Conservation (phyloP, 768 basidiomycete genomes). For the Termitomyces heimii region DNA sequence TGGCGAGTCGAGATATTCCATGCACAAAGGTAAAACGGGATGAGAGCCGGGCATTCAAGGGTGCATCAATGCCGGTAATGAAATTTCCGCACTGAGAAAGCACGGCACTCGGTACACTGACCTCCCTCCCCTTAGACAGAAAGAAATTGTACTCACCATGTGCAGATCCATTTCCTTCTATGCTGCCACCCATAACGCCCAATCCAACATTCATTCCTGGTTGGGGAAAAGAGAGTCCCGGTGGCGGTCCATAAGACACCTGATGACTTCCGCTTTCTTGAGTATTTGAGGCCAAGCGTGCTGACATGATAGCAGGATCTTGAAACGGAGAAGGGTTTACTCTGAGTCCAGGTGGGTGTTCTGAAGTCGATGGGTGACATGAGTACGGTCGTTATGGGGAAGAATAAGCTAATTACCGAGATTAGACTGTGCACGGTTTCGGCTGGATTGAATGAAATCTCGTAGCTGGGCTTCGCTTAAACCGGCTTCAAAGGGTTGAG, state of each 20-base stretch:
- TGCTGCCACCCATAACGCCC: conserved; percentile 19
- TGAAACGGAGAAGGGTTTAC: conserved; percentile 44
- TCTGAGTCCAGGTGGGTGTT: conserved; percentile 15
- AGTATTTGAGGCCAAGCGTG: conserved; percentile 46
- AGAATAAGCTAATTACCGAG: conserved; percentile 13
- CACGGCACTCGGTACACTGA: conserved; percentile 84
- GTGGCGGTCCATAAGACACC: conserved; percentile 55
- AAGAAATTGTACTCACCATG: conserved; percentile 63
- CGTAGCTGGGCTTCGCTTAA: conserved; percentile 75
- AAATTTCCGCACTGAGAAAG: conserved; percentile 85
- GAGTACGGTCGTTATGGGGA: conserved; percentile 2
- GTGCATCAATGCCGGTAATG: conserved; percentile 63
- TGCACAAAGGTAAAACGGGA: conserved; percentile 24
- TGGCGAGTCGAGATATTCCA: conserved; percentile 34
- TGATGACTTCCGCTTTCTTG: conserved; percentile 25
- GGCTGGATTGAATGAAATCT: conserved; percentile 69
- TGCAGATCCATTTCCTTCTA: conserved; percentile 32
- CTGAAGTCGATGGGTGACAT: neutral
- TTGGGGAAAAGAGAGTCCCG: conserved; percentile 50
- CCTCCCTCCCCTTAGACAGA: conserved; percentile 72
- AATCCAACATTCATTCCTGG: conserved; percentile 19
- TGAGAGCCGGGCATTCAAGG: conserved; percentile 31
- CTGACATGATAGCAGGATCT: conserved; percentile 80
- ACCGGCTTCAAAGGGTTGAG: conserved; percentile 48
- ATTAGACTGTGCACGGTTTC: conserved; percentile 41